Evolutionary conservation across 2,329 filamentous ascomycete species (phyloP), one percentile per base, ranked within the genome.

Genomic region (Thelonectria rubi): DNA sequence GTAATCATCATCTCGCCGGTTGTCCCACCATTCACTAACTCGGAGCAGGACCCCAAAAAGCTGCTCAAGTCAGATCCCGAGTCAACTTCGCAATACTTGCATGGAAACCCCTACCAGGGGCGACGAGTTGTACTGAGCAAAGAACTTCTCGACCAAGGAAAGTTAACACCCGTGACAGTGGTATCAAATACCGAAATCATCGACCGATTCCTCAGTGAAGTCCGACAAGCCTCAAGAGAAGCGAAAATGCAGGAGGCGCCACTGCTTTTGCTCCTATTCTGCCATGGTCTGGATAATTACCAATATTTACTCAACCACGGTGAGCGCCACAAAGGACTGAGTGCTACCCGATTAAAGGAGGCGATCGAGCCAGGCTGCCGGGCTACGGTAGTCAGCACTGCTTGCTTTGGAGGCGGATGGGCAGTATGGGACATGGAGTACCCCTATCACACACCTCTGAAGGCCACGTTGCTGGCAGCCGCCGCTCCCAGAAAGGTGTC

Each of bases 381-480:
- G 2, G 52, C 55, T 5, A 61, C 58, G 2, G 17, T 61, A 21
- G 30, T 61, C 18, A 55, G 45, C 15, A 55, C 58, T 12, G 51
- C 58, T 15, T 61, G 58, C 37, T 56, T 51, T 39, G 55, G 51
- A 6, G 49, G 58, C 34, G 58, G 58, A 11, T 61, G 58, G 58
- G 39, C 24, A 17, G 26, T 55, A 10, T 9, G 39, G 21, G n/a
- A 6, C 5, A 37, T 54, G 15, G 6, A n/a, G 7, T 3, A 40
- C 11, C 49, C 37, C 34, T 15, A 18, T 21, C 26, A 53, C 24
- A 20, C 30, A 6, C 39, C 34, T 17, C 17, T 43, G 8, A 9
- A 43, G 6, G 40, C 17, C 8, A 43, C 40, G 3, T 7, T 43
- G 8, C 7, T 43, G n/a, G n/a, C n/a, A 43, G 40, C 14, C 5